Conservation (phyloP, 2,329 filamentous ascomycete species). For the Karstenula rhodostoma region DNA sequence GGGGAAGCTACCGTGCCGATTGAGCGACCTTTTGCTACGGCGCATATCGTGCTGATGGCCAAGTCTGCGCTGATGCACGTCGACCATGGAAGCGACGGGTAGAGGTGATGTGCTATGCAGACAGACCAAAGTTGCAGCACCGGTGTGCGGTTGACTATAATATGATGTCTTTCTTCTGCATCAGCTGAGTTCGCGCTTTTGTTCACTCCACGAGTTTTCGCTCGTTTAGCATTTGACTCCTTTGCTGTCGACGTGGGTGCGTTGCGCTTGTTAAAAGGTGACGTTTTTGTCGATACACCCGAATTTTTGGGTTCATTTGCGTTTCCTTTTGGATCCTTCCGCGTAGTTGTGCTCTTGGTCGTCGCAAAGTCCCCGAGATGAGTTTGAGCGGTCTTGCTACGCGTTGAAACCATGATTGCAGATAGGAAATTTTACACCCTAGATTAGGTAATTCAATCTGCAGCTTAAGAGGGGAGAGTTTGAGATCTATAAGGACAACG, state of each 20-base stretch:
- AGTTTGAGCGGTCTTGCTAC: conserved; percentile 20
- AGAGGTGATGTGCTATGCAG: conserved; percentile 33
- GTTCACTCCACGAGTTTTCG: neutral
- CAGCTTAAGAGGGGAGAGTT: too few species aligned
- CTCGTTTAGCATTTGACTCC: neutral
- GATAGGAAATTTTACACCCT: too few species aligned
- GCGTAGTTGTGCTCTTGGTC: neutral
- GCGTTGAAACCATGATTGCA: conserved; percentile 20
- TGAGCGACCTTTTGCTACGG: conserved; percentile 41
- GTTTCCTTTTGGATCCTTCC: neutral
- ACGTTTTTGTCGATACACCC: neutral
- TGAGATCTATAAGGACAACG: too few species aligned
- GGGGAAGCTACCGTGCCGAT: conserved; percentile 38
- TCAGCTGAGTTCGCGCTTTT: neutral
- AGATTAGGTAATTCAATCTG: neutral
- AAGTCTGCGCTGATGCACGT: conserved; percentile 42
- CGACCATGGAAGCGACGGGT: conserved; percentile 35
- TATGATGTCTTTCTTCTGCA: conserved; percentile 6
- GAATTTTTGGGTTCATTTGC: neutral
- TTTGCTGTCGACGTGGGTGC: neutral
- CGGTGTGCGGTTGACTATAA: conserved; percentile 43
- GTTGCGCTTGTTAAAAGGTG: conserved; percentile 8
- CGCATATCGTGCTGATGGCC: conserved; percentile 41
- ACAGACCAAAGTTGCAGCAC: conserved; percentile 42
- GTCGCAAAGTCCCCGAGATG: conserved; percentile 19